These are phyloP conservation scores for Nemania serpens DNA, from an alignment of 2,329 filamentous ascomycete genomes.

Conservation along the genomic window DNA sequence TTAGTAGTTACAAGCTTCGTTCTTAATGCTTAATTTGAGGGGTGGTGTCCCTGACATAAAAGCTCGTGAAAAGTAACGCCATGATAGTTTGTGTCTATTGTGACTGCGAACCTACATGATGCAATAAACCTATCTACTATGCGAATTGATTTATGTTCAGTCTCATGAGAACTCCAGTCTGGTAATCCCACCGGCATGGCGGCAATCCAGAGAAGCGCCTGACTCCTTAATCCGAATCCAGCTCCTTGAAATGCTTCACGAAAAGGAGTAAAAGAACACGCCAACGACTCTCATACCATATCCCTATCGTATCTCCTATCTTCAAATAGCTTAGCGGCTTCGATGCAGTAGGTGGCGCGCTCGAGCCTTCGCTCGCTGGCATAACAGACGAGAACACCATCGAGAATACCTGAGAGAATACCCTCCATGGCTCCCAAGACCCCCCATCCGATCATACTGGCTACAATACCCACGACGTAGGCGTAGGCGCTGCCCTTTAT, in stretches of 20 bases:
- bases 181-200: constrained; percentile 3
- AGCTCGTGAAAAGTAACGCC: background rate
- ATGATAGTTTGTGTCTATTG: constrained; percentile 9
- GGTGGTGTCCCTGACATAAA: too few relatives aligned
- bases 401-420: constrained; percentile 82
- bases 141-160: constrained; percentile 20
- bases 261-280: constrained; percentile 4
- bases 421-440: constrained; percentile 90
- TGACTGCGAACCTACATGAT: background rate
- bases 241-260: constrained; percentile 23
- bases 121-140: constrained; percentile 16
- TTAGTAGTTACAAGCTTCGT: too few relatives aligned
- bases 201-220: constrained; percentile 13
- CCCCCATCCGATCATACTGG: constrained; percentile 93
- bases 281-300: constrained; percentile 35
- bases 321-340: constrained; percentile 87
- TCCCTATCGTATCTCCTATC: constrained; percentile 51
- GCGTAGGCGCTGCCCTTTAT: constrained; percentile 86
- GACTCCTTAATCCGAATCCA: constrained; percentile 14
- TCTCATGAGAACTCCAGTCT: constrained; percentile 21
- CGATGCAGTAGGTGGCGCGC: constrained; percentile 82
- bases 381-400: constrained; percentile 91
- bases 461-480: constrained; percentile 90
- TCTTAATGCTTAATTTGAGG: too few relatives aligned
- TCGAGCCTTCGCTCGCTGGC: constrained; percentile 81